Evolutionary conservation across 192 early-diverging fungal species (phyloP), one percentile per base, ranked within the genome.

Genomic region (Entophlyctis helioformis): DNA sequence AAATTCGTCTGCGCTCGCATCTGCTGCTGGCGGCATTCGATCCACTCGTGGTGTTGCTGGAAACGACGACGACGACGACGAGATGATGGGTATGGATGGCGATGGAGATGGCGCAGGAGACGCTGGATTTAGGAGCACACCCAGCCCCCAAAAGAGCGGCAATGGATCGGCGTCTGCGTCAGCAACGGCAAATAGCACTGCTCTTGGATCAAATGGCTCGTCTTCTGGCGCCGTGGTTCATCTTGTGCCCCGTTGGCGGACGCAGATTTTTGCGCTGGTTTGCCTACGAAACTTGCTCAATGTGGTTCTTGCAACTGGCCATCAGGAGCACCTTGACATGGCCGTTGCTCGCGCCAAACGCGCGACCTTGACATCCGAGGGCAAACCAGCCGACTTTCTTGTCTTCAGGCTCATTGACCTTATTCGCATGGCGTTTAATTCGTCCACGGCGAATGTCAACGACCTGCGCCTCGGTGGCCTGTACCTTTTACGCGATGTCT

Each of bases 361-460:
- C 6, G 64, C 59, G 39, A 72, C 13, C 44, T 48, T 35, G 19
- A 42, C 11, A 31, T 31, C 29, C 4, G n/a, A n/a, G n/a, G 76
- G 29, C 29, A 15, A 59, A 13, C 19, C 29, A 20, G 69, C 67
- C 2, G 86, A 89, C 46, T 88, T 70, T 40, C 57, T 91, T 11
- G 80, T 86, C 1, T 76, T 85, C 32, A 64, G 74, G 29, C 62
- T 98, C 1, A 74, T 79, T 0, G 93, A 96, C 43, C 42, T 99
- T 36, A 81, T 99, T 32, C 82, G 88, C 7, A 78, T 93, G 51
- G 86, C 89, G 0, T 94, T 96, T 39, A 82, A 78, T 36, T 87
- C 92, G 0, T 82, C 91, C 1, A 87, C 91, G 0, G 71, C 82
- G 0, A 69, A 72, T 18, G 82, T 87, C 0, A 64, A 78, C 22